phyloP scores from a whole-genome alignment of 2,329 filamentous ascomycete genomes.

The Venturia nashicola region DNA sequence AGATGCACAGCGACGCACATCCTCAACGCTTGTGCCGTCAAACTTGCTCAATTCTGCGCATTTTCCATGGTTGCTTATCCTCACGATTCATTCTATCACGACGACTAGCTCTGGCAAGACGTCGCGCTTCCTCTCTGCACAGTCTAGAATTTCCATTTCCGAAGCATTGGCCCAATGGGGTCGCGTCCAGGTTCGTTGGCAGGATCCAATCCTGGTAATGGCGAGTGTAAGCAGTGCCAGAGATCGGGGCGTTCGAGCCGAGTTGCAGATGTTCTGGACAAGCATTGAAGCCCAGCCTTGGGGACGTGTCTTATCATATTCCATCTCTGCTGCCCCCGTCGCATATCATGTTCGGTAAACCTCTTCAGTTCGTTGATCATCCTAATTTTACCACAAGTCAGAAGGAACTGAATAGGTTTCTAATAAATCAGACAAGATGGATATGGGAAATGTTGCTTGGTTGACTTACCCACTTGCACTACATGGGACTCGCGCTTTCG shows the following conservation, averaged over 20 bases:
- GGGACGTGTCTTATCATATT: neutral
- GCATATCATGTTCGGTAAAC: no score
- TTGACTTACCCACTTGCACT: constrained; percentile 14
- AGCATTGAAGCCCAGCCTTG: neutral
- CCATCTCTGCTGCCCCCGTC: neutral
- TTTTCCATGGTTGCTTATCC: neutral
- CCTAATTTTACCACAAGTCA: no score
- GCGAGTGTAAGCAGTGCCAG: neutral
- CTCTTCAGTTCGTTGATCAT: no score
- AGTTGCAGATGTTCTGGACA: neutral
- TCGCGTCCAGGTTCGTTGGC: neutral
- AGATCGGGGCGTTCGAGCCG: neutral
- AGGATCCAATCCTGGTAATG: neutral
- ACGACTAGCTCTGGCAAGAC: neutral
- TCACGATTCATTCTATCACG: neutral
- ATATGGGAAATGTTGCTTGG: constrained; percentile 13
- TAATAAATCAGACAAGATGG: neutral
- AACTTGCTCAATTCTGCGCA: constrained; percentile 8
- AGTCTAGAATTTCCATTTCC: neutral
- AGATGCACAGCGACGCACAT: neutral
- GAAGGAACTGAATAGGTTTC: neutral
- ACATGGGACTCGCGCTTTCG: constrained; percentile 15
- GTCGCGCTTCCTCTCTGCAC: neutral
- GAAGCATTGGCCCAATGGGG: neutral
- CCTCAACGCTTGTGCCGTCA: neutral